These are phyloP conservation scores for Volvox carteri DNA, from an alignment of 163 green algal genomes.

Conservation along the genomic window DNA sequence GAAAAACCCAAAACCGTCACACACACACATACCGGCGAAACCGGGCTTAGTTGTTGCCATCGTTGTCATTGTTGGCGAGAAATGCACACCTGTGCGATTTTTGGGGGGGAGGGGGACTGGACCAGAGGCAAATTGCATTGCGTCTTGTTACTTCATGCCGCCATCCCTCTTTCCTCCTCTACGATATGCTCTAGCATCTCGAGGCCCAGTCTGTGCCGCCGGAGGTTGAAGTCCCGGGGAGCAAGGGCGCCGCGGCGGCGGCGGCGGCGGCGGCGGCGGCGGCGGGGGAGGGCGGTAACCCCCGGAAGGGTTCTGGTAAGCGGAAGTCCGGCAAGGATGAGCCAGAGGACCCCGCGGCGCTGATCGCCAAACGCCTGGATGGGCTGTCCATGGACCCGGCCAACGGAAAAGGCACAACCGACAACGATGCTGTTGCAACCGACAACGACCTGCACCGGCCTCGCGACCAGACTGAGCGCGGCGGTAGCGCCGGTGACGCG, in stretches of 20 bases:
- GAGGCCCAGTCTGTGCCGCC: neutral
- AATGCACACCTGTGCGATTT: neutral
- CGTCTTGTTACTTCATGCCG: neutral
- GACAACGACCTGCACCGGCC: neutral
- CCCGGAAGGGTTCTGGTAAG: neutral
- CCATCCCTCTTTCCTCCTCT: neutral
- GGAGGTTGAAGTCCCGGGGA: neutral
- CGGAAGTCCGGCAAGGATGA: neutral
- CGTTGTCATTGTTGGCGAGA: neutral
- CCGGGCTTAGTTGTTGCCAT: too few relatives aligned
- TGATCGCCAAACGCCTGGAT: constrained; percentile 24
- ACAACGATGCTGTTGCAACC: neutral
- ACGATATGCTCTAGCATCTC: neutral
- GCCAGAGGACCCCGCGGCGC: neutral
- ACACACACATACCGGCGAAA: too few relatives aligned
- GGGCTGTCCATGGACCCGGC: neutral
- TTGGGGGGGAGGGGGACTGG: neutral
- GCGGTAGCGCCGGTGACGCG: too few relatives aligned
- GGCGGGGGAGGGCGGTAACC: neutral
- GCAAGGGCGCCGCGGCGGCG: neutral
- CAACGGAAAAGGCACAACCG: neutral
- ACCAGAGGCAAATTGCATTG: neutral
- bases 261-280: neutral
- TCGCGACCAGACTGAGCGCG: constrained; percentile 3
- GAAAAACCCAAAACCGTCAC: too few relatives aligned